Percentiles rank a stretch among this genome's conserved stretches.
phyloP scores from a whole-genome alignment of 2,329 filamentous ascomycete species.

The Trichoderma atroviride region DNA sequence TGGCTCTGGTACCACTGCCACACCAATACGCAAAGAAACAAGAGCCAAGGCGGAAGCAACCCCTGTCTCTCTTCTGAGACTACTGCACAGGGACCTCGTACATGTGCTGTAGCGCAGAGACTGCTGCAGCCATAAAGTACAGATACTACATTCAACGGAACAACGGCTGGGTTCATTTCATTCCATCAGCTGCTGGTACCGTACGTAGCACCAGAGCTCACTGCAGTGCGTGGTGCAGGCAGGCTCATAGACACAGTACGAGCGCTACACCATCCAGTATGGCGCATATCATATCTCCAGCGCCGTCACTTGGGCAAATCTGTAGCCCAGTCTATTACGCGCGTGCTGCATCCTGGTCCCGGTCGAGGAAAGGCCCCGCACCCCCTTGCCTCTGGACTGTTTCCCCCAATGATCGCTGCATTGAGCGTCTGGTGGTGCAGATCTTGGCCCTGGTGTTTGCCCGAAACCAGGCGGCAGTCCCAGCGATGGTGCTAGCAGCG shows the following conservation, averaged over 20 bases:
- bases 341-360: slow-evolving; percentile 16
- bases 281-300: slow-evolving; percentile 9
- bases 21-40: not conserved
- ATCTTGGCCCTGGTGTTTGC: slow-evolving; percentile 20
- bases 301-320: slow-evolving; percentile 4
- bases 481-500: not conserved
- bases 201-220: not conserved
- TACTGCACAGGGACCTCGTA: not conserved
- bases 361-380: slow-evolving; percentile 4
- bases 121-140: not conserved
- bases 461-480: slow-evolving; percentile 3
- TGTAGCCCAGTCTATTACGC: slow-evolving; percentile 18
- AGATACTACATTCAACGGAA: not conserved
- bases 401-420: slow-evolving; percentile 18
- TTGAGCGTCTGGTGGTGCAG: slow-evolving; percentile 13
- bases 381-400: not conserved
- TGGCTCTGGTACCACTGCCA: not conserved
- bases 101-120: not conserved
- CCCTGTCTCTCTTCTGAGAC: not conserved
- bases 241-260: not conserved
- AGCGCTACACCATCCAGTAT: slow-evolving; percentile 20
- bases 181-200: not conserved
- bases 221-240: not conserved
- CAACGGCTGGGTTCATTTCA: not conserved
- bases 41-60: slow-evolving; percentile 5